phyloP scores from a whole-genome alignment of 2,329 filamentous ascomycete genomes.

The Diplodia scrobiculata region DNA sequence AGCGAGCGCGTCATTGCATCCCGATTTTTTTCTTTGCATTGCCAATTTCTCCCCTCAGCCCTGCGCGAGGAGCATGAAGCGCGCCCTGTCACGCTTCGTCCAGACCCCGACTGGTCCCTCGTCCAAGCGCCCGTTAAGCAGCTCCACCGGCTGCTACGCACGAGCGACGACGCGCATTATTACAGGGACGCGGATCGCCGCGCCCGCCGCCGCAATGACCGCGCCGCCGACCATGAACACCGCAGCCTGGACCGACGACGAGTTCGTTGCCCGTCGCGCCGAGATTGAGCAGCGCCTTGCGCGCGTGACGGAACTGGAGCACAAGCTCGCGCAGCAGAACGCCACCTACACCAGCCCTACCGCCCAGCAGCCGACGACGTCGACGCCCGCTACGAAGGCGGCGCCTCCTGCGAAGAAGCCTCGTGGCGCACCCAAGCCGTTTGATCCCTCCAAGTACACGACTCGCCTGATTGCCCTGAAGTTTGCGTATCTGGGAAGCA shows the following conservation, averaged over 20 bases:
- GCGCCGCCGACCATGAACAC: constrained; percentile 20
- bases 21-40: constrained; percentile 18
- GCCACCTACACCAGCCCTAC: constrained; percentile 37
- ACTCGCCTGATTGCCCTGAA: constrained; percentile 88
- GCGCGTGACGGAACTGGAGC: constrained; percentile 68
- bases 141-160: not conserved
- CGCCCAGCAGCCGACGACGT: constrained; percentile 2
- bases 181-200: constrained; percentile 24
- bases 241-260: constrained; percentile 23
- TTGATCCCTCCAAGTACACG: constrained; percentile 79
- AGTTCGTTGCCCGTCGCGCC: constrained; percentile 26
- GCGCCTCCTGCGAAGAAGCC: constrained; percentile 31
- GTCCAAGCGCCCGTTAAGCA: constrained; percentile 24
- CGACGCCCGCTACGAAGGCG: not conserved
- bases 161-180: constrained; percentile 9
- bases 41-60: constrained; percentile 8
- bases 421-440: constrained; percentile 51
- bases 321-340: constrained; percentile 60
- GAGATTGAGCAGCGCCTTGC: constrained; percentile 62
- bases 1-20: constrained; percentile 25
- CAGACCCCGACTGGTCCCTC: not conserved
- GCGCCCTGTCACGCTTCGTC: constrained; percentile 21
- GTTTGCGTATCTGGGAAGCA: constrained; percentile 86
- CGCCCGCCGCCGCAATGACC: constrained; percentile 8
- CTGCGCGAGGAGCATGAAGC: constrained; percentile 25